Conservation (phyloP, 1,284 basidiomycete genomes). For the Apiotrichum laibachii region DNA sequence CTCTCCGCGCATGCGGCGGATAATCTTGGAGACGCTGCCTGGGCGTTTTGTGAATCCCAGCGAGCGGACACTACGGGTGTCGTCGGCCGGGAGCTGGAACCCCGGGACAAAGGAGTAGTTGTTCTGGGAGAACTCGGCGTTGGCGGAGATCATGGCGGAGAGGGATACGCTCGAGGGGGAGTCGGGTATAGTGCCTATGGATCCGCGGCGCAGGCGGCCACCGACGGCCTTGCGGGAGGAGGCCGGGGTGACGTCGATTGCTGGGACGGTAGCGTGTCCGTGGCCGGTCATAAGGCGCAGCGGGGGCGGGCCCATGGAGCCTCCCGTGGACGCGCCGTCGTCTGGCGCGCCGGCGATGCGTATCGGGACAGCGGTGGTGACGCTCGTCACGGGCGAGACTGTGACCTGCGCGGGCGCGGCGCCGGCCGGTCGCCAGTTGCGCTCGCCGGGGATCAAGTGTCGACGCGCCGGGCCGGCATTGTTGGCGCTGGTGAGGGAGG, state of each 20-base stretch:
- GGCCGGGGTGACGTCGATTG: slow-evolving; percentile 14
- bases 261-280: neutral
- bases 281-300: neutral
- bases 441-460: slow-evolving; percentile 26
- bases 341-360: slow-evolving; percentile 1
- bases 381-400: slow-evolving; percentile 43
- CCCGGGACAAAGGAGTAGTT: slow-evolving; percentile 45
- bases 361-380: slow-evolving; percentile 38
- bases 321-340: neutral
- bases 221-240: slow-evolving; percentile 6
- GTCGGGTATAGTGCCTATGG: slow-evolving; percentile 46
- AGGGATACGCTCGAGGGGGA: slow-evolving; percentile 46
- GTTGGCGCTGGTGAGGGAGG: slow-evolving; percentile 5
- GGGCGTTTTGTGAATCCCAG: slow-evolving; percentile 60
- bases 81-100: slow-evolving; percentile 46
- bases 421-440: slow-evolving; percentile 41
- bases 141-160: slow-evolving; percentile 42
- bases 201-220: slow-evolving; percentile 35
- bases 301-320: slow-evolving; percentile 1
- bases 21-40: slow-evolving; percentile 81
- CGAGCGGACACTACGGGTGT: slow-evolving; percentile 46
- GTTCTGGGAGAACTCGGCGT: slow-evolving; percentile 43
- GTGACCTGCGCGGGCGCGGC: slow-evolving; percentile 45
- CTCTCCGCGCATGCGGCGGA: slow-evolving; percentile 81
- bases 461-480: slow-evolving; percentile 4